phyloP scores from a whole-genome alignment of 75 land plant species.

The Selaginella tamariscina region DNA sequence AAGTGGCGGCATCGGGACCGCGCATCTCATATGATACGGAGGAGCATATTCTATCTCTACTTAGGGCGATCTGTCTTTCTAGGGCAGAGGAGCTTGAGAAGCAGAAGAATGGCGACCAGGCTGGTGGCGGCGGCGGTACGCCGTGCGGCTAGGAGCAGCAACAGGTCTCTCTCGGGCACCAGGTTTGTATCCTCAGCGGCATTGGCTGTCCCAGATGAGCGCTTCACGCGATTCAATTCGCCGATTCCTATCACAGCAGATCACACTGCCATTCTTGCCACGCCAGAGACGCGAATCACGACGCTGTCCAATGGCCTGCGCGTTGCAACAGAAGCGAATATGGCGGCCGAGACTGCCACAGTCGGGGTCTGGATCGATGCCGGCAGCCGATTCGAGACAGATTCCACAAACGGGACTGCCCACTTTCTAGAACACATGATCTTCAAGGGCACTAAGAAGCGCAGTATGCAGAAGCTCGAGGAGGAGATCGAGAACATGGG shows the following conservation, averaged over 20 bases:
- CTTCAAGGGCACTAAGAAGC: constrained; percentile 73
- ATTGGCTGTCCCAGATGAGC: constrained; percentile 58
- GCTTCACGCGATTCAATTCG: constrained; percentile 59
- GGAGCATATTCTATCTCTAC: too few relatives aligned
- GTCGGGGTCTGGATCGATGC: constrained; percentile 98
- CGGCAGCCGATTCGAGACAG: constrained; percentile 78
- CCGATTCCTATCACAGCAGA: constrained; percentile 42
- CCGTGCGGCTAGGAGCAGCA: not conserved
- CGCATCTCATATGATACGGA: too few relatives aligned
- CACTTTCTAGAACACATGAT: constrained; percentile 97
- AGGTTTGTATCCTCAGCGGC: constrained; percentile 14
- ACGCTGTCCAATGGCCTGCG: constrained; percentile 75
- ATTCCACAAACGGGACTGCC: constrained; percentile 80
- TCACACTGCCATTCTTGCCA: constrained; percentile 54
- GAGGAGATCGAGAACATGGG: constrained; percentile 99
- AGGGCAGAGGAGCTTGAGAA: too few relatives aligned
- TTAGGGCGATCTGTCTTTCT: too few relatives aligned
- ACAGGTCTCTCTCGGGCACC: not conserved
- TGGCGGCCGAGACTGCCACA: constrained; percentile 63
- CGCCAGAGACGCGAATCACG: constrained; percentile 67
- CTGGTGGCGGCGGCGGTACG: not conserved
- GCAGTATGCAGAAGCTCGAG: constrained; percentile 52
- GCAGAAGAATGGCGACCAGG: too few relatives aligned
- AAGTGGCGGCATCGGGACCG: too few relatives aligned
- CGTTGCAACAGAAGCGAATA: constrained; percentile 73